Percentiles rank a stretch among this genome's conserved stretches.
Evolutionary conservation across 176 grass and related monocot species (phyloP).

Genomic region (Typha latifolia): DNA sequence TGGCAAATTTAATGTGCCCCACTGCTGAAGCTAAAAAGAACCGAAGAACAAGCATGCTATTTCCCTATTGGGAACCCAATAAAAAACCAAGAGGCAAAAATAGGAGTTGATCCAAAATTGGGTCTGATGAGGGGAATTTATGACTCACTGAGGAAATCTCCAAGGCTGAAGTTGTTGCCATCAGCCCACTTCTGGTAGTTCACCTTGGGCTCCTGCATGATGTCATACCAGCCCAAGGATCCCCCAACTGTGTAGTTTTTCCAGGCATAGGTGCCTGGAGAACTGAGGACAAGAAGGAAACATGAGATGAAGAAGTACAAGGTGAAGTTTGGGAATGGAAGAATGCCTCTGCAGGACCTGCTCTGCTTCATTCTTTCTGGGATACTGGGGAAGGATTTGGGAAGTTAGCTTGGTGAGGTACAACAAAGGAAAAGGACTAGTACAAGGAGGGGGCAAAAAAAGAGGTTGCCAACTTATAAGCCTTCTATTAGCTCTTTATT

Average conservation of each 20-base stretch:
- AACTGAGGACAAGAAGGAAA: slow-evolving; percentile 6
- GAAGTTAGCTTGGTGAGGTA: not conserved
- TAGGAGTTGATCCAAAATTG: not conserved
- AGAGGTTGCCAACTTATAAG: not conserved
- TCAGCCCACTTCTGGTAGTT: slow-evolving; percentile 90
- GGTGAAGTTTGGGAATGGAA: slow-evolving; percentile 17
- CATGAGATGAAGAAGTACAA: not conserved
- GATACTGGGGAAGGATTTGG: not conserved
- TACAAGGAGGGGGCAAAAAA: not conserved
- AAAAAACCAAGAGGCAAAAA: not conserved
- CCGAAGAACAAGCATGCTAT: slow-evolving; percentile 2
- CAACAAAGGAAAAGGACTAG: not conserved
- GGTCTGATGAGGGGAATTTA: not conserved
- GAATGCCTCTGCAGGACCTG: slow-evolving; percentile 23
- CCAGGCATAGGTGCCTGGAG: slow-evolving; percentile 29
- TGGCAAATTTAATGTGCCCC: not conserved
- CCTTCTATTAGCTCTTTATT: no score
- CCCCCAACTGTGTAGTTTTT: slow-evolving; percentile 96
- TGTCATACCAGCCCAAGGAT: slow-evolving; percentile 82
- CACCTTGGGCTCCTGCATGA: slow-evolving; percentile 32
- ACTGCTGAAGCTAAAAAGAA: not conserved
- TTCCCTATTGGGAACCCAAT: not conserved
- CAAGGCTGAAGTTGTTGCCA: slow-evolving; percentile 82
- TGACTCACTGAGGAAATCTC: slow-evolving; percentile 95
- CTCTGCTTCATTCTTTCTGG: slow-evolving; percentile 16